phyloP scores from a whole-genome alignment of 805 yeast species.

The Lipomyces japonicus region DNA sequence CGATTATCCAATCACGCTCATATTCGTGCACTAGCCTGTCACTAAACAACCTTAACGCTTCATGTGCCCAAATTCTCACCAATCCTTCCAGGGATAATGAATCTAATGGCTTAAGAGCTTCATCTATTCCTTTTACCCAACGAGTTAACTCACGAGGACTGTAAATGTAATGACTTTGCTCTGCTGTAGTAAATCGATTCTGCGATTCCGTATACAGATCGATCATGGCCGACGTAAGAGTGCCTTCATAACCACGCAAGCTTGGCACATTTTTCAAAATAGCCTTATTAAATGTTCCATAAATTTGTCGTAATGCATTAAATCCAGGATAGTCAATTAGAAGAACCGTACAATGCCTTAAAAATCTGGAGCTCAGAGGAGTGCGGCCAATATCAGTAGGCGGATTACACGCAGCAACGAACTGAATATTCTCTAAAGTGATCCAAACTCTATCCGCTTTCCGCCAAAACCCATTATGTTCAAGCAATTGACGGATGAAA shows the following conservation, averaged over 20 bases:
- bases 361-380: conserved; percentile 53
- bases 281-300: conserved; percentile 54
- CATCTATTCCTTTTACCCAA: conserved; percentile 74
- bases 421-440: conserved; percentile 55
- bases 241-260: conserved; percentile 49
- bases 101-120: conserved; percentile 44
- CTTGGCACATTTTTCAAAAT: conserved; percentile 59
- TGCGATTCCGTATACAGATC: conserved; percentile 52
- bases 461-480: conserved; percentile 75
- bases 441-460: conserved; percentile 62
- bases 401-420: conserved; percentile 96
- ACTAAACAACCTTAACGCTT: conserved; percentile 69
- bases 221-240: conserved; percentile 64
- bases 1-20: conserved; percentile 52
- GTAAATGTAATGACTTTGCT: conserved; percentile 62
- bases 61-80: conserved; percentile 73
- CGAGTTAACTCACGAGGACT: conserved; percentile 90
- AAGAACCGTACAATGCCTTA: conserved; percentile 61
- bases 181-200: conserved; percentile 39
- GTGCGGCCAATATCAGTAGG: conserved; percentile 75
- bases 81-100: conserved; percentile 44
- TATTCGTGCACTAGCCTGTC: conserved; percentile 56
- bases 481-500: conserved; percentile 70
- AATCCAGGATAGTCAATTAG: conserved; percentile 76
- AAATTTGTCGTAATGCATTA: conserved; percentile 62